Evolutionary conservation across 2,329 filamentous ascomycete species (phyloP).

Genomic region (Orbilia javanica): DNA sequence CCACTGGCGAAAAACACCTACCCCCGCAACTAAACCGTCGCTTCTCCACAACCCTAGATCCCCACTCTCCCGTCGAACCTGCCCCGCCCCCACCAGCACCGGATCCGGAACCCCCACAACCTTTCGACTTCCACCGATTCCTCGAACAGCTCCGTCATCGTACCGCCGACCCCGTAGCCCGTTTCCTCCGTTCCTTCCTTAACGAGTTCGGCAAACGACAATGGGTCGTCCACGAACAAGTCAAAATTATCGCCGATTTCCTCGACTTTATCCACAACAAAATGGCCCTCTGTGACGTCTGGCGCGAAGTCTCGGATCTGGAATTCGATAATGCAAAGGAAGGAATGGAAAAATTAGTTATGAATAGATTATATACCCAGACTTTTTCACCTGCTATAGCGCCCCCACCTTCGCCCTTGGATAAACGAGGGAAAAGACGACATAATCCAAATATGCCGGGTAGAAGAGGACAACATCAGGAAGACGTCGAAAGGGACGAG

Average conservation of each 20-base stretch:
- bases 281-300: constrained; percentile 97
- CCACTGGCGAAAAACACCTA: constrained; percentile 18
- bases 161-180: constrained; percentile 96
- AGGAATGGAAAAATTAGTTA: constrained; percentile 99
- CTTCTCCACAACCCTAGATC: constrained; percentile 53
- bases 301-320: constrained; percentile 92
- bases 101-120: constrained; percentile 69
- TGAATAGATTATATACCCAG: constrained; percentile 95
- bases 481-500: constrained; percentile 96
- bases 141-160: constrained; percentile 94
- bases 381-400: constrained; percentile 96
- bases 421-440: constrained; percentile 74
- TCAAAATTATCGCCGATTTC: constrained; percentile 98
- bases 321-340: constrained; percentile 98
- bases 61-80: constrained; percentile 39
- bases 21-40: constrained; percentile 44
- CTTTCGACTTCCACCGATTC: constrained; percentile 98
- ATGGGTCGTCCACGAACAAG: constrained; percentile 99
- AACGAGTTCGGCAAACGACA: constrained; percentile 96
- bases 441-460: constrained; percentile 70
- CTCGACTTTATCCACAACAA: constrained; percentile 97
- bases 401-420: constrained; percentile 77
- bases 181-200: constrained; percentile 93
- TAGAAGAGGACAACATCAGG: constrained; percentile 93
- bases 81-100: constrained; percentile 69